phyloP scores from a whole-genome alignment of 345 rosid species.

The Gynandropsis gynandra region DNA sequence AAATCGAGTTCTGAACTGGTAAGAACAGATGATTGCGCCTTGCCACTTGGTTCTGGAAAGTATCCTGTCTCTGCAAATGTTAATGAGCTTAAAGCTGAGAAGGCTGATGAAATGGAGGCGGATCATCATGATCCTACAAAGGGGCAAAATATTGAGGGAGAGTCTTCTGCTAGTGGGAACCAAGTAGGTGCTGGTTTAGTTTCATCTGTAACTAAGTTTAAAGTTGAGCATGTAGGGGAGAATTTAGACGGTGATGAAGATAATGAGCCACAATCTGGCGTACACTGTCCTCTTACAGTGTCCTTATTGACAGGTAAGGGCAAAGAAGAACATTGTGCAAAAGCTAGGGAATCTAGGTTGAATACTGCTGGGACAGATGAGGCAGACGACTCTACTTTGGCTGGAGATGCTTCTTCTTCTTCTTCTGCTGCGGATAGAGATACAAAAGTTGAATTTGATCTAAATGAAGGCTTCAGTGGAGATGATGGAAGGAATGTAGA shows the following conservation, averaged over 20 bases:
- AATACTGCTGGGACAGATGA: constrained; percentile 35
- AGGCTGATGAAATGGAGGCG: constrained; percentile 23
- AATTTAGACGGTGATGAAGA: constrained; percentile 21
- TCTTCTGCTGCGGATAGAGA: constrained; percentile 31
- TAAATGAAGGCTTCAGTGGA: constrained; percentile 65
- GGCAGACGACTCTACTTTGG: constrained; percentile 37
- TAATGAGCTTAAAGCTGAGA: constrained; percentile 34
- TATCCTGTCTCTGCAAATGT: constrained; percentile 18
- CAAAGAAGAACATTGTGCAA: constrained; percentile 22
- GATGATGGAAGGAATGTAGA: constrained; percentile 52
- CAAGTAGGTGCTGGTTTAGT: constrained; percentile 7
- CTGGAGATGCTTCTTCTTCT: constrained; percentile 25
- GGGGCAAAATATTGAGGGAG: constrained; percentile 25
- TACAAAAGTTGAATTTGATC: constrained; percentile 66
- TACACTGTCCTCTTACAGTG: constrained; percentile 13
- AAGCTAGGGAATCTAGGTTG: constrained; percentile 29
- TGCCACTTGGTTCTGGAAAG: constrained; percentile 20
- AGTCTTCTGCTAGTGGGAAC: constrained; percentile 16
- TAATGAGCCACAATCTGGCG: constrained; percentile 17
- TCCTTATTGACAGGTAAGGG: constrained; percentile 19
- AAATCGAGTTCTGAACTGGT: constrained; percentile 19
- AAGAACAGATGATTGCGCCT: constrained; percentile 21
- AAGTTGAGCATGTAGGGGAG: constrained; percentile 31
- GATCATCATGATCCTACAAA: constrained; percentile 13
- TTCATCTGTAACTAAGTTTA: constrained; percentile 21